phyloP scores from a whole-genome alignment of 2,329 filamentous ascomycete genomes.

The Aspergillus sojae region DNA sequence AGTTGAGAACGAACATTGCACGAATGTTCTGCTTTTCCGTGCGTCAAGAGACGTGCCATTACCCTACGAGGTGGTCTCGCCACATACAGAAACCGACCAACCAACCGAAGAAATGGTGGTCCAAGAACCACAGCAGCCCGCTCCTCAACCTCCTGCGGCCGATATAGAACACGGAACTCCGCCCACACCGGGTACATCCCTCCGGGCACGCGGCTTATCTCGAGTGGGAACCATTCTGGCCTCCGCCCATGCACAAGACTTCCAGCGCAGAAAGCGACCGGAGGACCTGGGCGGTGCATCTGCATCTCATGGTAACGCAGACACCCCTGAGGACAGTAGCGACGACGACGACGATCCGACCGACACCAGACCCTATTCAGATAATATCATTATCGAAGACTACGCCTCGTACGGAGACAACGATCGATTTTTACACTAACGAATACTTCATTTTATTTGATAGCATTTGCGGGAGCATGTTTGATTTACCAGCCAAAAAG shows the following conservation, averaged over 20 bases:
- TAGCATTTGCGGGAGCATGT: background rate
- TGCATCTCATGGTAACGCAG: conserved; percentile 36
- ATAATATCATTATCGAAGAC: conserved; percentile 22
- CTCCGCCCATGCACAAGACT: conserved; percentile 86
- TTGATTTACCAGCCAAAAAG: background rate
- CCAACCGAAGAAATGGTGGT: conserved; percentile 27
- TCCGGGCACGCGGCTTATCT: conserved; percentile 42
- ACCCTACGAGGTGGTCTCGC: conserved; percentile 65
- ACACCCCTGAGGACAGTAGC: conserved; percentile 39
- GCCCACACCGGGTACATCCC: conserved; percentile 27
- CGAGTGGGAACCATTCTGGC: conserved; percentile 71
- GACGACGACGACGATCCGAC: conserved; percentile 39
- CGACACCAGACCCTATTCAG: conserved; percentile 14
- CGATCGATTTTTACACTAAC: background rate
- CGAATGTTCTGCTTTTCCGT: conserved; percentile 86
- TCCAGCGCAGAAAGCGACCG: conserved; percentile 73
- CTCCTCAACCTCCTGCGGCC: conserved; percentile 21
- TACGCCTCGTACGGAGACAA: conserved; percentile 12
- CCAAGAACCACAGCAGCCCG: conserved; percentile 27
- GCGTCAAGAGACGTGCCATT: conserved; percentile 85
- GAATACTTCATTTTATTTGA: background rate
- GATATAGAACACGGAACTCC: conserved; percentile 35
- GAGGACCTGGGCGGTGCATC: conserved; percentile 44
- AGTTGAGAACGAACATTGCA: conserved; percentile 96
- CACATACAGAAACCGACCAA: conserved; percentile 17